A percentile compares a stretch with the other conserved stretches of the same genome.
These are phyloP conservation scores for Tolypocladium amazonense DNA, from an alignment of 2,329 filamentous ascomycete genomes.

Conservation along the genomic window DNA sequence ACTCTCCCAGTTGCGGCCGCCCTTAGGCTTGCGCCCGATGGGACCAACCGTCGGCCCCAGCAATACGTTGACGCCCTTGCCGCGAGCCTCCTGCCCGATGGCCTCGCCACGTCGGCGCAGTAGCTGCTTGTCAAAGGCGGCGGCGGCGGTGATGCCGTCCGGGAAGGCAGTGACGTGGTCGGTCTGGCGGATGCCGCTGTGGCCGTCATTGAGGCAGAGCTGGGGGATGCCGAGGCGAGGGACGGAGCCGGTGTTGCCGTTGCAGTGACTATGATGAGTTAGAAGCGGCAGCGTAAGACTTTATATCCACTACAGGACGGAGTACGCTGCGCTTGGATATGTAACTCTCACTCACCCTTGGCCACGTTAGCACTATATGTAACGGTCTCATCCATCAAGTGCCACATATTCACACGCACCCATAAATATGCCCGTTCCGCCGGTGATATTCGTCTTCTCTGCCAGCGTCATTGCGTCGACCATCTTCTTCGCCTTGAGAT, in stretches of 20 bases:
- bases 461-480: constrained; percentile 70
- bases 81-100: constrained; percentile 59
- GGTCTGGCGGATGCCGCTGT: constrained; percentile 60
- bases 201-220: constrained; percentile 62
- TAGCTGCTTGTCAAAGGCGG: constrained; percentile 63
- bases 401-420: constrained; percentile 24
- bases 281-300: not conserved
- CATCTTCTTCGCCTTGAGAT: constrained; percentile 55
- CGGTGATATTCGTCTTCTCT: constrained; percentile 70
- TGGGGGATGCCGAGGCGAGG: constrained; percentile 60
- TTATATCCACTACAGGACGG: not conserved
- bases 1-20: constrained; percentile 66
- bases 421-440: constrained; percentile 63
- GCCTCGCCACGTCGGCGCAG: constrained; percentile 59
- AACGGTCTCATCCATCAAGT: not conserved
- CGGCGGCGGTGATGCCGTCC: constrained; percentile 65
- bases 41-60: constrained; percentile 63
- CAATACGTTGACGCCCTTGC: constrained; percentile 62
- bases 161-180: constrained; percentile 71
- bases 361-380: not conserved
- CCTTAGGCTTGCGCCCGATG: constrained; percentile 59
- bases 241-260: constrained; percentile 67
- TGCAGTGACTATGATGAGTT: constrained; percentile 42
- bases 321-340: not conserved
- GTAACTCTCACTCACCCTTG: not conserved